Evolutionary conservation across 164 flowering plant species (phyloP).

Genomic region (Brasenia schreberi): DNA sequence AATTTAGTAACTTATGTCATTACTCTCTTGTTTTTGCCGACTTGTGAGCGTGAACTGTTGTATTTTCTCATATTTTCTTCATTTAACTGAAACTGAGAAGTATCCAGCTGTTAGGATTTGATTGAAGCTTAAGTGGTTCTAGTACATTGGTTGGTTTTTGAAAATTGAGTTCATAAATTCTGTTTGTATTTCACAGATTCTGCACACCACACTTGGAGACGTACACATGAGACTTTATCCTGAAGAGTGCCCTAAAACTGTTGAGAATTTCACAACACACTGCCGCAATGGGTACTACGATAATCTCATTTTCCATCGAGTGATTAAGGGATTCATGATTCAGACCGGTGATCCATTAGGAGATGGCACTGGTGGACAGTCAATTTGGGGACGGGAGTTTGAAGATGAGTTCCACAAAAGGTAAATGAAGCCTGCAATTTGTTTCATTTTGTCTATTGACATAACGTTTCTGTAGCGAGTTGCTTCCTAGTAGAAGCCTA

Average conservation of each 20-base stretch:
- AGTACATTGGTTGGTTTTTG: background rate
- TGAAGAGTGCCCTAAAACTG: conserved; percentile 97
- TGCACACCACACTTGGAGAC: conserved; percentile 93
- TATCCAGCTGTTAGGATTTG: background rate
- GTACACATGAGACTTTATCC: conserved; percentile 89
- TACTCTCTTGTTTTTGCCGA: background rate
- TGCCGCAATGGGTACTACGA: conserved; percentile 96
- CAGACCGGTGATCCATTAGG: conserved; percentile 99
- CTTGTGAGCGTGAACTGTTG: background rate
- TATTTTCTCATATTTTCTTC: too few relatives aligned
- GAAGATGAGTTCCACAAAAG: conserved; percentile 99
- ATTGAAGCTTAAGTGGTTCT: background rate
- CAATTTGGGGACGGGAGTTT: conserved; percentile 99
- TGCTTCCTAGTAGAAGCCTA: too few relatives aligned
- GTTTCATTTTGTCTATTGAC: too few relatives aligned
- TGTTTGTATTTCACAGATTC: conserved; percentile 28
- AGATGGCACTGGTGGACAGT: conserved; percentile 99
- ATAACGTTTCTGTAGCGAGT: too few relatives aligned
- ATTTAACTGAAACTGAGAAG: background rate
- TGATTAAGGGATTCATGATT: conserved; percentile 97
- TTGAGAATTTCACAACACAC: conserved; percentile 96
- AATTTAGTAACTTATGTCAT: background rate
- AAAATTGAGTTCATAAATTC: background rate
- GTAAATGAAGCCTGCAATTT: conserved; percentile 14
- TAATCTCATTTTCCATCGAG: conserved; percentile 94